These are phyloP conservation scores for Colletotrichum zoysiae DNA, from an alignment of 2,329 filamentous ascomycete species.

Conservation along the genomic window DNA sequence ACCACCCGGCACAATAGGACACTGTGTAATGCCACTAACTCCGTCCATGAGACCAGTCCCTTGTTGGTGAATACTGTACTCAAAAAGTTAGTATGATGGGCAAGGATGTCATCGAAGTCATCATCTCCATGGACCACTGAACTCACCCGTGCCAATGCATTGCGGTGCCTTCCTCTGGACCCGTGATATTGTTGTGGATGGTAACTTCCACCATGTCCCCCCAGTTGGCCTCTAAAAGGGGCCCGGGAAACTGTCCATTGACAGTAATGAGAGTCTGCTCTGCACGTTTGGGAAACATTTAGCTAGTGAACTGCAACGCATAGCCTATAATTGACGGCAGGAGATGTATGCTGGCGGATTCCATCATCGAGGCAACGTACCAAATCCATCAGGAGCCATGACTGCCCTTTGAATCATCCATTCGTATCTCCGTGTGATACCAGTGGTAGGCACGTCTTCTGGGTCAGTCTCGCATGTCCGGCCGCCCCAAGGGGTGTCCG, in stretches of 20 bases:
- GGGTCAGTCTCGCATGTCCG: constrained; percentile 30
- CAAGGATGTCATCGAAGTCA: background rate
- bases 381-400: constrained; percentile 34
- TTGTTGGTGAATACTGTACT: constrained; percentile 30
- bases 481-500: constrained; percentile 25
- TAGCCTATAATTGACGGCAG: too few species aligned
- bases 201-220: constrained; percentile 32
- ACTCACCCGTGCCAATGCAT: constrained; percentile 40
- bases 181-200: constrained; percentile 38
- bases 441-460: constrained; percentile 32
- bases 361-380: constrained; percentile 1
- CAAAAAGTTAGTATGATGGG: background rate
- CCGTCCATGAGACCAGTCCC: constrained; percentile 60
- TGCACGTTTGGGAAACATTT: background rate
- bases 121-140: background rate
- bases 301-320: background rate
- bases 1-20: constrained; percentile 63
- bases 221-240: constrained; percentile 37
- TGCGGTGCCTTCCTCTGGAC: constrained; percentile 37
- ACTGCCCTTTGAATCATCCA: constrained; percentile 31
- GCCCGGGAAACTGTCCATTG: constrained; percentile 33
- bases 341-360: background rate
- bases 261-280: constrained; percentile 29
- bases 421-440: constrained; percentile 34
- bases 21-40: constrained; percentile 62